These are phyloP conservation scores for Metarhizium humberi DNA, from an alignment of 2,329 filamentous ascomycete species.

Conservation along the genomic window DNA sequence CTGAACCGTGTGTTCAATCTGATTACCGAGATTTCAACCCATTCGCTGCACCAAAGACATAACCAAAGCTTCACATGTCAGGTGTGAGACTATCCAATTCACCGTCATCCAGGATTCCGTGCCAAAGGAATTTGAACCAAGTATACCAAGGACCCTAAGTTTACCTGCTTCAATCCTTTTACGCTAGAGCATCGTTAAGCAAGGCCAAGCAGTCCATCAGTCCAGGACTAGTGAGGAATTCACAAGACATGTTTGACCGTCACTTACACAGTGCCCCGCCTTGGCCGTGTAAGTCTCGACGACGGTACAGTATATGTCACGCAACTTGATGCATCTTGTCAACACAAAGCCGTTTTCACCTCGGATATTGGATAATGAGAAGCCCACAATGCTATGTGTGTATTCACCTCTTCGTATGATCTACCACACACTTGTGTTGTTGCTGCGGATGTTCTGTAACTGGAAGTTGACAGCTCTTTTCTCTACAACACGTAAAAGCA, in stretches of 20 bases:
- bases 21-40: background rate
- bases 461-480: too few species aligned
- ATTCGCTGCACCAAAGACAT: background rate
- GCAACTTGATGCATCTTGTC: background rate
- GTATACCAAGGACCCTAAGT: too few species aligned
- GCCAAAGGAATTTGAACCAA: background rate
- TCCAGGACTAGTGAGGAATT: background rate
- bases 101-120: background rate
- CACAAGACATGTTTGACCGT: background rate
- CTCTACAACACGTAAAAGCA: background rate
- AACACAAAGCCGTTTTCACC: background rate
- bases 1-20: background rate
- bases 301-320: background rate
- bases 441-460: background rate
- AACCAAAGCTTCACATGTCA: background rate
- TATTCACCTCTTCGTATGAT: background rate
- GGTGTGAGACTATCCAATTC: background rate
- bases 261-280: background rate
- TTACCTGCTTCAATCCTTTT: too few species aligned
- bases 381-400: background rate
- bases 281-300: background rate
- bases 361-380: background rate
- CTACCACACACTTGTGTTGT: background rate
- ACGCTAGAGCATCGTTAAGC: background rate
- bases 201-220: background rate